These are phyloP conservation scores for Acidiella bohemica DNA, from an alignment of 495 filamentous ascomycete genomes.

Conservation along the genomic window DNA sequence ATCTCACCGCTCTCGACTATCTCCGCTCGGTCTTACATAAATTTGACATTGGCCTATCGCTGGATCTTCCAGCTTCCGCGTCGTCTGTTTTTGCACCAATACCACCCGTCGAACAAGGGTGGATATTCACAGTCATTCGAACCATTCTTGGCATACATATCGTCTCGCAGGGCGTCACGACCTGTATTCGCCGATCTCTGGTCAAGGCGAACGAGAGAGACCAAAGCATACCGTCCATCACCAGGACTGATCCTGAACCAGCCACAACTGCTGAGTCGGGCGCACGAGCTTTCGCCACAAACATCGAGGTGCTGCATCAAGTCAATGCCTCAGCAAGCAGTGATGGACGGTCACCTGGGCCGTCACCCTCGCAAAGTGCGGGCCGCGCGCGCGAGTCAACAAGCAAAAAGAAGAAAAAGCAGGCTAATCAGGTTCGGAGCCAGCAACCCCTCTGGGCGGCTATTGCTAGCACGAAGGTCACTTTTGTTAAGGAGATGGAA, in stretches of 20 bases:
- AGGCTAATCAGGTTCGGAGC: constrained; percentile 76
- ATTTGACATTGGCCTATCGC: constrained; percentile 12
- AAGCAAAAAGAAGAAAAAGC: constrained; percentile 74
- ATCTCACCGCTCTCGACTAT: constrained; percentile 20
- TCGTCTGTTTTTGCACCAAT: constrained; percentile 11
- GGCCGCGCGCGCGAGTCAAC: constrained; percentile 42
- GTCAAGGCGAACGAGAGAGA: constrained; percentile 19
- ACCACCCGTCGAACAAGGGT: constrained; percentile 14
- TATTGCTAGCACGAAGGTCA: constrained; percentile 85
- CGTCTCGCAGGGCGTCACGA: constrained; percentile 62
- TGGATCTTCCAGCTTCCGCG: constrained; percentile 14
- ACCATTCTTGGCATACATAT: constrained; percentile 65
- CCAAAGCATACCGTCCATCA: constrained; percentile 22
- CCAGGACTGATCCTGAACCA: constrained; percentile 27
- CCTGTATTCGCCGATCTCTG: constrained; percentile 17
- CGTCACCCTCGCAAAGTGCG: constrained; percentile 36
- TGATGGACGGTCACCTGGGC: constrained; percentile 39
- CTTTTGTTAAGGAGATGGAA: constrained; percentile 84
- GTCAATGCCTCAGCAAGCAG: constrained; percentile 36
- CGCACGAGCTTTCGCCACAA: neutral
- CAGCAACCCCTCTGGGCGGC: constrained; percentile 91
- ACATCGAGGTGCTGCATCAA: constrained; percentile 29
- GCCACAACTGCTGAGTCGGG: constrained; percentile 15
- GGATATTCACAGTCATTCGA: constrained; percentile 16
- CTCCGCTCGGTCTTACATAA: constrained; percentile 18